phyloP scores from a whole-genome alignment of 305 asterid genomes.

The Fraxinus sp. region DNA sequence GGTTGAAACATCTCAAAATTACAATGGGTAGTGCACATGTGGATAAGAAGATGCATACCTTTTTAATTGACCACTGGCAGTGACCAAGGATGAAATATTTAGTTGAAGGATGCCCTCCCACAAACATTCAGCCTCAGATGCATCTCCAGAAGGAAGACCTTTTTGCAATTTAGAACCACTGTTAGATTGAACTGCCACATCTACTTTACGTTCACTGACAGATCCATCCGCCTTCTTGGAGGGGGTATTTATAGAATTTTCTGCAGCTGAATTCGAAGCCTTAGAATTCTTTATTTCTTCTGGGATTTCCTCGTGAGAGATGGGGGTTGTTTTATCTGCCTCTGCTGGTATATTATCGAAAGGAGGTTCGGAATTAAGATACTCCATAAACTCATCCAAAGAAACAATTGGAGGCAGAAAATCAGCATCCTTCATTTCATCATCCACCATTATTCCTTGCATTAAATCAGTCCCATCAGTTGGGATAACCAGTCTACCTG shows the following conservation, averaged over 20 bases:
- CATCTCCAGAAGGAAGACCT: constrained; percentile 24
- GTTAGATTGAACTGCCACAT: constrained; percentile 25
- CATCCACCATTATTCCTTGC: constrained; percentile 97
- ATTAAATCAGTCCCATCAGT: constrained; percentile 85
- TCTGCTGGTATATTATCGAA: constrained; percentile 61
- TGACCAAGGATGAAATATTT: constrained; percentile 51
- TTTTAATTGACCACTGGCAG: constrained; percentile 56
- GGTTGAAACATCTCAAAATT: not conserved
- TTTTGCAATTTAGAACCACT: constrained; percentile 36
- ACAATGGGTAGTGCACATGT: not conserved
- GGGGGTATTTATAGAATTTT: constrained; percentile 37
- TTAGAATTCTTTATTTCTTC: constrained; percentile 29
- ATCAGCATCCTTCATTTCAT: constrained; percentile 83
- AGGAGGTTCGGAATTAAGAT: constrained; percentile 90
- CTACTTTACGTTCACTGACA: constrained; percentile 30
- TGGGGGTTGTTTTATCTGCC: constrained; percentile 35
- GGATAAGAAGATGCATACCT: constrained; percentile 49
- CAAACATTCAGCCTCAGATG: constrained; percentile 39
- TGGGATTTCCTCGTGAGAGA: constrained; percentile 39
- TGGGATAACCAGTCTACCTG: constrained; percentile 68
- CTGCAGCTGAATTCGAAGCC: constrained; percentile 39
- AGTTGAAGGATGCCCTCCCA: constrained; percentile 89
- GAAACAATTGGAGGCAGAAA: constrained; percentile 92
- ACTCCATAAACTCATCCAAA: constrained; percentile 93
- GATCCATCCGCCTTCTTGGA: constrained; percentile 37